Base-by-base conservation (phyloP, 768 basidiomycete species). In the Pleurotus pulmonarius region DNA sequence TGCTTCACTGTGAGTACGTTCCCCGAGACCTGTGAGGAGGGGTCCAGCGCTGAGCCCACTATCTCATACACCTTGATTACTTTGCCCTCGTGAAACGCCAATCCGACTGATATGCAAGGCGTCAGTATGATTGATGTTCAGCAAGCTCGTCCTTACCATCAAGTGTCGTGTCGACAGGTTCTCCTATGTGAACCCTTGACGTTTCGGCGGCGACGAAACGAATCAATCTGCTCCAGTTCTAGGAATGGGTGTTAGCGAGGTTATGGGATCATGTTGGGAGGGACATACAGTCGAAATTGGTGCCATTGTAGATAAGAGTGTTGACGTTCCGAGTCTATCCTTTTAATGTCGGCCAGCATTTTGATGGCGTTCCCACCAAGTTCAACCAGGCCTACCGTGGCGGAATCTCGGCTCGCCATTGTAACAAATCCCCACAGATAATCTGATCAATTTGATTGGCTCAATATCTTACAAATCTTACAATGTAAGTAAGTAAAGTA, bases 221-320 rank as follows among this genome's bases (percentile, higher is more conserved):
- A 63, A 92, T 90, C 52, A 92, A 80, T 49, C 90, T 85, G 34
- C 83, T 83, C 90, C 90, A 92, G 78, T 80, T 76, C 85, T 88
- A 59, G 12, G 6, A 46, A 47, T 46, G 12, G 38, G 48, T 39
- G 25, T 57, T 22, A 13, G 22, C 45, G 48, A 18, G 37, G 48
- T 44, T 25, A 11, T 47, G 40, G 43, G 49, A 24, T 16, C 48
- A 5, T 56, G 46, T 8, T 6, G 45, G 55, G n/a, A 57, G 26
- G 18, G 40, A 65, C 79, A 51, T 63, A 85, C 86, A 46, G 83
- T 85, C 62, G 62, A 74, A 46, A 86, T 82, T 53, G 83, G 83
- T 11, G 82, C 67, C 85, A 87, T 87, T 59, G 56, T 67, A 55
- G 59, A 61, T 20, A 60, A 56, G 15, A 34, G 29, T 34, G 29